Conservation (phyloP, 257 asterid species). For the Salvia splendens region DNA sequence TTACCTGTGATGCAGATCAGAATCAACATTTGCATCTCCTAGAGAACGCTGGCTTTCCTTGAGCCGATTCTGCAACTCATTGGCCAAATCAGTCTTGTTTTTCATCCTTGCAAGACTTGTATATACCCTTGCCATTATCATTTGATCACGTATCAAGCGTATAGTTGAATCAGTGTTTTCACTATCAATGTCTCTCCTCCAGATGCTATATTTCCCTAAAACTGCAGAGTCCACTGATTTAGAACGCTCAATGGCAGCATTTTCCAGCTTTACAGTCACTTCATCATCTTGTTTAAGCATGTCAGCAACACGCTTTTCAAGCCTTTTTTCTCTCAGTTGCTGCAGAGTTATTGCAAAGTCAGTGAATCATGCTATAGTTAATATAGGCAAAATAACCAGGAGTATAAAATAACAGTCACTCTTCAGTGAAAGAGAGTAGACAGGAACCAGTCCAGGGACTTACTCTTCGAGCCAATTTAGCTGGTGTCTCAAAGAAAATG, state of each 20-base stretch:
- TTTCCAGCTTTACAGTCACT: slow-evolving; percentile 82
- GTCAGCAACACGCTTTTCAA: slow-evolving; percentile 85
- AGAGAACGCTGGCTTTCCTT: slow-evolving; percentile 95
- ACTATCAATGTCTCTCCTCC: slow-evolving; percentile 93
- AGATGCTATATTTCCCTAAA: slow-evolving; percentile 90
- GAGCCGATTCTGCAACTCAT: slow-evolving; percentile 72
- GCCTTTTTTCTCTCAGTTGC: slow-evolving; percentile 80
- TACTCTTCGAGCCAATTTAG: slow-evolving; percentile 72
- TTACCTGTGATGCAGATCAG: slow-evolving; percentile 78
- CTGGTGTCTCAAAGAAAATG: slow-evolving; percentile 55
- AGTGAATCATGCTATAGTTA: slow-evolving; percentile 3
- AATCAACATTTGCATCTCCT: slow-evolving; percentile 85
- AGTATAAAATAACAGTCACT: too few relatives aligned
- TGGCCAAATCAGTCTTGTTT: slow-evolving; percentile 65
- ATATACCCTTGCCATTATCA: slow-evolving; percentile 97
- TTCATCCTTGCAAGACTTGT: slow-evolving; percentile 80
- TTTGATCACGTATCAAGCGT: slow-evolving; percentile 91
- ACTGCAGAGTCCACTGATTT: slow-evolving; percentile 96
- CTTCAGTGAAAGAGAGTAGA: slow-evolving; percentile 19
- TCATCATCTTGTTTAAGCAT: slow-evolving; percentile 84
- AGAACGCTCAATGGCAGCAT: slow-evolving; percentile 88
- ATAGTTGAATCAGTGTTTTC: slow-evolving; percentile 92
- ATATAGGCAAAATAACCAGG: too few relatives aligned
- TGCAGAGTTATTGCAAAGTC: slow-evolving; percentile 45
- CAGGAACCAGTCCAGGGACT: slow-evolving; percentile 30